Percentiles rank a stretch among this genome's conserved stretches.
Conservation (phyloP, 495 filamentous ascomycete species). For the Evernia prunastri region DNA sequence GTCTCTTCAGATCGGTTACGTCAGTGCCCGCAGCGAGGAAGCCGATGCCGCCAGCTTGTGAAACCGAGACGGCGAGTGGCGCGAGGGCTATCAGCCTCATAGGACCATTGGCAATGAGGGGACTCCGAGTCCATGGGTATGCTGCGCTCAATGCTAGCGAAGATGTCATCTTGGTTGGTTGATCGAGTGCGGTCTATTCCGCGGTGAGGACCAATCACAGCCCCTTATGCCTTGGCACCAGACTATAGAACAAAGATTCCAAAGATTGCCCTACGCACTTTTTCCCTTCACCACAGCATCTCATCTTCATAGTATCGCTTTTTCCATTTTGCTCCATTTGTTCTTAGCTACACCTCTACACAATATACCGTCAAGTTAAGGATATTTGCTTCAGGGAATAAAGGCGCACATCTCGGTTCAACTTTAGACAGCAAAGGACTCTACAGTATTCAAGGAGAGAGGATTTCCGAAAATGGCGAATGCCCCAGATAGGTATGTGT, state of each 20-base stretch:
- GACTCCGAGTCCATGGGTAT: constrained; percentile 52
- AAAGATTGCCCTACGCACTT: too few relatives aligned
- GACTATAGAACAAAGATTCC: neutral
- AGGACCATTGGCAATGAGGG: constrained; percentile 57
- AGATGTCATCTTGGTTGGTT: neutral
- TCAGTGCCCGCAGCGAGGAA: constrained; percentile 35
- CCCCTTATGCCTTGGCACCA: neutral
- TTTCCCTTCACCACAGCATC: too few relatives aligned
- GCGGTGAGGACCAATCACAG: neutral
- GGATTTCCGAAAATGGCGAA: neutral
- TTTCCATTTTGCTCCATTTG: neutral
- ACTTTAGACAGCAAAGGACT: neutral
- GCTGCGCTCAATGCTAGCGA: neutral
- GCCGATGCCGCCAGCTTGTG: constrained; percentile 56
- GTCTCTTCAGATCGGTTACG: constrained; percentile 26
- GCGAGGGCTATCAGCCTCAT: constrained; percentile 60
- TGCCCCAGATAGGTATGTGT: constrained; percentile 14
- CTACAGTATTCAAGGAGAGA: neutral
- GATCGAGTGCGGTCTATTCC: neutral
- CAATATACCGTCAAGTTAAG: neutral
- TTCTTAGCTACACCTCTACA: neutral
- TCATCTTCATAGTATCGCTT: neutral
- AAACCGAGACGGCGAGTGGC: constrained; percentile 49
- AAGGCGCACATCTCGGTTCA: neutral
- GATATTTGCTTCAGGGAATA: neutral